Evolutionary conservation across 331 rosid genomes (phyloP), one percentile per base, ranked within the genome.

Genomic region (Phaseolus coccineus): DNA sequence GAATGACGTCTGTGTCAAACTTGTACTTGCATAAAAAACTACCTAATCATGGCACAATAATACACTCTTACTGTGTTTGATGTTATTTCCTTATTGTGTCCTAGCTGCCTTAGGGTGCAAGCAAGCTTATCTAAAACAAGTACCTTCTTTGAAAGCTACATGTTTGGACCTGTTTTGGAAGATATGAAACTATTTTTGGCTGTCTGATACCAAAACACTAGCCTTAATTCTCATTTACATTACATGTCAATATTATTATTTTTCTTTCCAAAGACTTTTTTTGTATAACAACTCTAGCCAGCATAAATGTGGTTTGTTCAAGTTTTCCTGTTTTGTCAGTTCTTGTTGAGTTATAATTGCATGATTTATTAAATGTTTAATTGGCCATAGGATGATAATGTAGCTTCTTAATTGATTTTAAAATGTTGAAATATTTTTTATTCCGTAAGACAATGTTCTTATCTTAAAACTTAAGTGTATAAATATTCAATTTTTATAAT

Each of bases 291-390:
- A 11, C 22, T 46, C 63, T 46, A 47, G 61, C 24, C 35, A n/a
- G 71, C 46, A 48, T 30, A 46, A 30, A n/a, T 61, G 11, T 62
- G 14, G 50, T 47, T 47, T 46, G 68, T 42, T 74, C 69, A 42
- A 74, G 30, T 73, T 73, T 73, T 39, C 42, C 35, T 8, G 14
- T 55, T 37, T 4, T 55, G 35, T 47, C 67, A 37, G 67, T 53
- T 73, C 25, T 46, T 9, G 4, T 55, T 50, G 24, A 37, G 30
- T 74, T 58, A 64, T 50, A 51, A 50, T 76, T 13, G 39, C 51
- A 19, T 14, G 64, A 33, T 64, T 50, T 33, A 3, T 76, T 35
- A 31, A 62, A 47, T 47, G 63, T 31, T 50, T 58, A 59, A 40
- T 37, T 39, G 48, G 68, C 69, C 15, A 2, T 67, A 40, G 40